Evolutionary conservation across 2,329 filamentous ascomycete species (phyloP).

Genomic region (Thelonectria blattea): DNA sequence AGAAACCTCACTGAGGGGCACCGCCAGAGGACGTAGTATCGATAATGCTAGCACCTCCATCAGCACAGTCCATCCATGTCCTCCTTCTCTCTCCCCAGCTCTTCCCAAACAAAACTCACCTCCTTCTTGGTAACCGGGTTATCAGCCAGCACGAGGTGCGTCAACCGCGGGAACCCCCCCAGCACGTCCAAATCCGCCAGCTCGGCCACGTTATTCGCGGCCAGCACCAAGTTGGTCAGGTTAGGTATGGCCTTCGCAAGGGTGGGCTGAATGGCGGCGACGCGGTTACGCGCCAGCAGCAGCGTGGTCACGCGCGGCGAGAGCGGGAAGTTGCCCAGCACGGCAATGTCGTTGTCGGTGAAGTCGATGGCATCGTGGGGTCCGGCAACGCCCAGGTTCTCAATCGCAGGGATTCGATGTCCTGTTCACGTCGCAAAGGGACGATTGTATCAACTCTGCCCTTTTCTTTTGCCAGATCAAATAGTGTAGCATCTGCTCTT

Average conservation of each 20-base stretch:
- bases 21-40: constrained; percentile 88
- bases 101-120: constrained; percentile 59
- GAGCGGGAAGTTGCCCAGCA: constrained; percentile 90
- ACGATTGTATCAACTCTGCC: constrained; percentile 83
- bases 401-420: constrained; percentile 96
- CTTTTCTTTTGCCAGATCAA: constrained; percentile 41
- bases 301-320: constrained; percentile 87
- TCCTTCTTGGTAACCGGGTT: constrained; percentile 94
- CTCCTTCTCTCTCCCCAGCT: background rate
- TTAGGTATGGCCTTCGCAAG: constrained; percentile 80
- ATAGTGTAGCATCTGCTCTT: constrained; percentile 95
- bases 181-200: constrained; percentile 88
- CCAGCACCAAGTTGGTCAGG: constrained; percentile 80
- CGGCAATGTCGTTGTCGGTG: constrained; percentile 95
- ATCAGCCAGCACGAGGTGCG: constrained; percentile 80
- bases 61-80: constrained; percentile 15
- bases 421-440: constrained; percentile 67
- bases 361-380: constrained; percentile 97
- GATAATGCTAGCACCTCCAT: constrained; percentile 72
- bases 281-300: constrained; percentile 86
- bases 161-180: constrained; percentile 70
- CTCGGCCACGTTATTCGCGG: constrained; percentile 82
- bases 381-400: constrained; percentile 94
- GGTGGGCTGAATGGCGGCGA: constrained; percentile 79
- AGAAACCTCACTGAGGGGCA: constrained; percentile 86